Base-by-base conservation (phyloP, 1,139 yeast species). In the Pichia sp. region DNA sequence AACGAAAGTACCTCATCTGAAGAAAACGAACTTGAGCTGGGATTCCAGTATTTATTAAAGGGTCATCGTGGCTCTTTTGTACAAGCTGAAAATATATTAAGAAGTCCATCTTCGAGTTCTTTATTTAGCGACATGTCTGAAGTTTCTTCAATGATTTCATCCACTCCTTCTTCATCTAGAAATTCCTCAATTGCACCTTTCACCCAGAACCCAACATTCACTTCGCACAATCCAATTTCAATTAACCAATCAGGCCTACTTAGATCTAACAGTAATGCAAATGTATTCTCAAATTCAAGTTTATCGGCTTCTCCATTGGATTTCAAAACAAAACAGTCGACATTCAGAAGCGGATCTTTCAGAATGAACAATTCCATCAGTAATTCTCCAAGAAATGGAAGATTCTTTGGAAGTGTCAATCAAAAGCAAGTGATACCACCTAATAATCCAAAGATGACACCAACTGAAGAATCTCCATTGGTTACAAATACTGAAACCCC, bases 61-160 rank as follows among this genome's bases (percentile, higher is more conserved):
- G 67, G 63, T 8, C 68, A 65, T 43, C 51, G 67, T 28, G 68
- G 66, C n/a, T 65, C 68, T 3, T 60, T 65, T 50, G 68, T 67
- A 5, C 63, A 63, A 42, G 48, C 62, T 11, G 56, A 60, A 35
- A 50, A 47, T 15, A 21, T 59, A 5, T 38, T 50, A 2, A 49
- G 59, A 39, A 53, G 48, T 34, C 48, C 62, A 28, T 62, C 67
- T 0, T 39, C 53, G 4, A 40, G 60, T 10, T 63, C 67, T 2
- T 40, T 64, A 39, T 64, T 63, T 27, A 60, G 66, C 3, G 54
- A 58, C 12, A 52, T 58, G 28, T 57, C 67, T 1, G 58, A 58
- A 20, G 42, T 42, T 7, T 50, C 56, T 10, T 44, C 55, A 6
- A 11, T 40, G 38, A 48, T n/a, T 8, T 12, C 38, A 14, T 10